A percentile compares a stretch with the other conserved stretches of the same genome.
These are phyloP conservation scores for Ciborinia camelliae DNA, from an alignment of 2,329 filamentous ascomycete genomes.

Conservation along the genomic window DNA sequence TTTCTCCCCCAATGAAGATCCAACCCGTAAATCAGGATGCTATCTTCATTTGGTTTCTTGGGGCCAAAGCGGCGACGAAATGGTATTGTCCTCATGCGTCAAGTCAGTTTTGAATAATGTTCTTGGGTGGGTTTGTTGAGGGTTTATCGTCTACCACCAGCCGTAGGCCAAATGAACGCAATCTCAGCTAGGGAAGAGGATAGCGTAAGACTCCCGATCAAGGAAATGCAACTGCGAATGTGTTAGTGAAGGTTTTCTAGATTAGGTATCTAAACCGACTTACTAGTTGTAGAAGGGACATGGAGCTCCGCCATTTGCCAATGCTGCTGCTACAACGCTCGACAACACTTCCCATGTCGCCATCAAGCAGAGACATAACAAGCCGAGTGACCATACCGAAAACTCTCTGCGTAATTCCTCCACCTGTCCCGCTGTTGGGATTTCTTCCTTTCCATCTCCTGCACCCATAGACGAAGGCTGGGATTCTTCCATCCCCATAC, in stretches of 20 bases:
- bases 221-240: conserved; percentile 40
- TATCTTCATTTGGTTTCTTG: conserved; percentile 38
- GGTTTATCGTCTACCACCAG: neutral
- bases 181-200: conserved; percentile 44
- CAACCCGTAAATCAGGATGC: conserved; percentile 45
- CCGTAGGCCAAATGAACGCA: conserved; percentile 43
- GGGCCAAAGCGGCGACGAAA: conserved; percentile 55
- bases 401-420: conserved; percentile 38
- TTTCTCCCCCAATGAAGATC: conserved; percentile 47
- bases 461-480: neutral
- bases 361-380: conserved; percentile 31
- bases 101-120: neutral
- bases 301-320: conserved; percentile 46
- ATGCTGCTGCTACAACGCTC: conserved; percentile 44
- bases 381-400: conserved; percentile 44
- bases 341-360: conserved; percentile 7
- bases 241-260: neutral
- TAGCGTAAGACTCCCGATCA: conserved; percentile 42
- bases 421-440: neutral
- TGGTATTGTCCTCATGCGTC: conserved; percentile 49
- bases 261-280: neutral
- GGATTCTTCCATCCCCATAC: neutral
- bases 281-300: conserved; percentile 47
- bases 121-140: neutral
- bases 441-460: neutral